Percentiles rank a stretch among this genome's conserved stretches.
phyloP scores from a whole-genome alignment of 2,329 filamentous ascomycete species.

The Cordyceps tenuipes region DNA sequence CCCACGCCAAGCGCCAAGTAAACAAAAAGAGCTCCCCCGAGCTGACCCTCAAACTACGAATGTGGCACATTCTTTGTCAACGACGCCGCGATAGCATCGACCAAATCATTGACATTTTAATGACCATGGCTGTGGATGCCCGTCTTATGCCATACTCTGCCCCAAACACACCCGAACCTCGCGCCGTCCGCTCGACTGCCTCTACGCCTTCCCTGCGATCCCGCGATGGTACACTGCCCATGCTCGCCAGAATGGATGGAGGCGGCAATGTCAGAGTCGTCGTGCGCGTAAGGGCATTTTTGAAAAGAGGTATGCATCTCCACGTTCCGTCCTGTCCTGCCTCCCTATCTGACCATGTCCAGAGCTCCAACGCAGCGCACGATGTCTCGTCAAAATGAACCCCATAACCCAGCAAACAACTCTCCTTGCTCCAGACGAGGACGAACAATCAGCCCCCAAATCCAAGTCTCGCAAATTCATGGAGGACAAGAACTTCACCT shows the following conservation, averaged over 20 bases:
- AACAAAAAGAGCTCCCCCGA: conserved; percentile 22
- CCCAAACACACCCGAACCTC: conserved; percentile 22
- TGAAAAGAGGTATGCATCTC: conserved; percentile 58
- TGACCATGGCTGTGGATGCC: conserved; percentile 33
- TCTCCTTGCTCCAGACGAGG: conserved; percentile 60
- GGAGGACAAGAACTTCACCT: conserved; percentile 88
- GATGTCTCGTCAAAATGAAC: conserved; percentile 89
- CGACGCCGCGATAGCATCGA: conserved; percentile 32
- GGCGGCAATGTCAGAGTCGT: conserved; percentile 78
- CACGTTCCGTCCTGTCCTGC: not conserved
- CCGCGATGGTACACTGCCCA: conserved; percentile 56
- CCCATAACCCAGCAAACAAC: conserved; percentile 78
- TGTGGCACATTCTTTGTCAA: conserved; percentile 32
- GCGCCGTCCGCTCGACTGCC: conserved; percentile 53
- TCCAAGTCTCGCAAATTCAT: conserved; percentile 63
- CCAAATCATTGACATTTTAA: conserved; percentile 31
- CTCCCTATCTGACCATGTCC: conserved; percentile 13
- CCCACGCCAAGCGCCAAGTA: conserved; percentile 21
- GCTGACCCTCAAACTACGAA: conserved; percentile 14
- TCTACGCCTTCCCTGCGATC: conserved; percentile 73
- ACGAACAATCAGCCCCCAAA: conserved; percentile 42
- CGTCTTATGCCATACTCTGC: conserved; percentile 38
- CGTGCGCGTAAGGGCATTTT: conserved; percentile 70
- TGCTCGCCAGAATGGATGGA: conserved; percentile 47
- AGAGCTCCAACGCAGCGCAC: conserved; percentile 75